Evolutionary conservation across 805 yeast species (phyloP).

Genomic region (Priceomyces carsonii): DNA sequence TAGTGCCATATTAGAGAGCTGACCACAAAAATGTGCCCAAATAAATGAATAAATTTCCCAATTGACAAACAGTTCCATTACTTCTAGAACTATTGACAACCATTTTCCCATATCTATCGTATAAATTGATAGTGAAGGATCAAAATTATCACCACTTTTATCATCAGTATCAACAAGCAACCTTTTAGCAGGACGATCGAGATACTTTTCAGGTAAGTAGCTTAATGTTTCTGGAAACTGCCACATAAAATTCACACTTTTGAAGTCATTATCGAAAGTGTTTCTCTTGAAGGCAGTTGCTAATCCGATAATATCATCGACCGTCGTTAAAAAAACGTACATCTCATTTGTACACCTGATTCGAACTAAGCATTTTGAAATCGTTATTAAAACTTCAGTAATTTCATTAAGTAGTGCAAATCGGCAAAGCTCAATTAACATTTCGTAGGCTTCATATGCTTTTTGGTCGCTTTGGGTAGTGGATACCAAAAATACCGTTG

Average conservation of each 20-base stretch:
- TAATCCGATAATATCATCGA: slow-evolving; percentile 65
- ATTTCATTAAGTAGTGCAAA: slow-evolving; percentile 34
- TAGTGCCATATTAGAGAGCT: slow-evolving; percentile 57
- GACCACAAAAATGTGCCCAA: slow-evolving; percentile 70
- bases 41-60: slow-evolving; percentile 75
- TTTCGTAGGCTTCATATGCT: slow-evolving; percentile 28
- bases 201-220: slow-evolving; percentile 47
- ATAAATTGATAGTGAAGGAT: slow-evolving; percentile 1
- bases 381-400: slow-evolving; percentile 41
- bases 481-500: slow-evolving; percentile 24
- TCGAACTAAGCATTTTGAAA: slow-evolving; percentile 54
- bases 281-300: slow-evolving; percentile 61
- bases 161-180: slow-evolving; percentile 19
- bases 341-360: slow-evolving; percentile 50
- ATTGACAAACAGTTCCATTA: slow-evolving; percentile 53
- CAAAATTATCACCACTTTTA: background rate
- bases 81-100: slow-evolving; percentile 49
- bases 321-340: slow-evolving; percentile 49
- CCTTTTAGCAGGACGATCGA: slow-evolving; percentile 40
- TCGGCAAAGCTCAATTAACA: slow-evolving; percentile 37
- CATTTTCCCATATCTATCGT: slow-evolving; percentile 50
- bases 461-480: slow-evolving; percentile 22
- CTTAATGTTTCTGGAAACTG: slow-evolving; percentile 56
- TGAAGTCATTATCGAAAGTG: slow-evolving; percentile 24
- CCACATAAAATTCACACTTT: slow-evolving; percentile 44